phyloP scores from a whole-genome alignment of 306 rosid genomes.

The Pyrus bretschneideri region DNA sequence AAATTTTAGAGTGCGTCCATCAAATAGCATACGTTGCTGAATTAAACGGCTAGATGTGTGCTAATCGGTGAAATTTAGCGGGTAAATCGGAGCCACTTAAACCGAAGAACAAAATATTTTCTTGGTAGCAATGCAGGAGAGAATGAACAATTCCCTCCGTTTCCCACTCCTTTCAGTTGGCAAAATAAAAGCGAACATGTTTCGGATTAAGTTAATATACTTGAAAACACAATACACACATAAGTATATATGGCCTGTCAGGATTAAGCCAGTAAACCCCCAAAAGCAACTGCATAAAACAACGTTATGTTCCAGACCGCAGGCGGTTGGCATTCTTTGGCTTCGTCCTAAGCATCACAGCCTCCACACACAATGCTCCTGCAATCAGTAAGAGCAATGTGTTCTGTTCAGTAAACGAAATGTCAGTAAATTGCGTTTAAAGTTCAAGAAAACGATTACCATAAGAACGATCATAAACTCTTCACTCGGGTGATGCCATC shows the following conservation, averaged over 20 bases:
- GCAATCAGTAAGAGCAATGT: not conserved
- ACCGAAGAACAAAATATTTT: not conserved
- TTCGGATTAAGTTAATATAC: slow-evolving; percentile 19
- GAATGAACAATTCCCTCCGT: slow-evolving; percentile 79
- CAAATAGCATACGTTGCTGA: not conserved
- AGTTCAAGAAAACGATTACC: not conserved
- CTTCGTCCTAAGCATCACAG: slow-evolving; percentile 44
- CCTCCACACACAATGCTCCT: slow-evolving; percentile 85
- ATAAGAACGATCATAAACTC: not conserved
- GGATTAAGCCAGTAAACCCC: slow-evolving; percentile 22
- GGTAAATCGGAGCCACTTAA: too few relatives aligned
- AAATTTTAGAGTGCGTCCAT: too few relatives aligned
- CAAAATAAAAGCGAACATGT: slow-evolving; percentile 11
- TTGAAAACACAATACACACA: slow-evolving; percentile 27
- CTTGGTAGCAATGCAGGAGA: slow-evolving; percentile 31
- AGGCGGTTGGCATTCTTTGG: not conserved
- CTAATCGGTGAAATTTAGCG: not conserved
- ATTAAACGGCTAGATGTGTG: not conserved
- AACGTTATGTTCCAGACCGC: slow-evolving; percentile 15
- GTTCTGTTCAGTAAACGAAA: not conserved
- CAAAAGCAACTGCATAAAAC: slow-evolving; percentile 14
- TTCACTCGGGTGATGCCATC: not conserved
- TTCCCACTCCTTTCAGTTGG: slow-evolving; percentile 20
- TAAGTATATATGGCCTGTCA: slow-evolving; percentile 27
- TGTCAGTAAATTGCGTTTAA: not conserved